Evolutionary conservation across 1,284 basidiomycete species (phyloP).

Genomic region (Sparassis latifolia): DNA sequence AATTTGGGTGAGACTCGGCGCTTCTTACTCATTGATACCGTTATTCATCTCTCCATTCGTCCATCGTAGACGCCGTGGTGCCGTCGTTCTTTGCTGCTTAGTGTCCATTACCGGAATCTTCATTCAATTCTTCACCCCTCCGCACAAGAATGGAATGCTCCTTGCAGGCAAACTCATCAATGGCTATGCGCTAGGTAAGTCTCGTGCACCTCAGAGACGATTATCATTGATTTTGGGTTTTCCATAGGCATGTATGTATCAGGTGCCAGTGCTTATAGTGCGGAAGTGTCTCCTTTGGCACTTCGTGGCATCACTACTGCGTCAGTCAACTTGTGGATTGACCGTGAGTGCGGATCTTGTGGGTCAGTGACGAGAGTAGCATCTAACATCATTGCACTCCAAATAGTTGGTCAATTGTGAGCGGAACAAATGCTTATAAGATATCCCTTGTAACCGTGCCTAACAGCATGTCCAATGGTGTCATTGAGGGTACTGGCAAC

Average conservation of each 20-base stretch:
- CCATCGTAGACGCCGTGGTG: slow-evolving; percentile 4
- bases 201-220: too few species aligned
- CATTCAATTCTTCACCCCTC: slow-evolving; percentile 9
- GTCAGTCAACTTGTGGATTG: slow-evolving; percentile 9
- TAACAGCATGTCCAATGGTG: slow-evolving; percentile 8
- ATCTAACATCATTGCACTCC: too few species aligned
- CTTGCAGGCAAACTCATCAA: slow-evolving; percentile 6
- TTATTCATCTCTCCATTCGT: background rate
- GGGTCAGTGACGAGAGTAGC: too few species aligned
- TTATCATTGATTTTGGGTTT: too few species aligned
- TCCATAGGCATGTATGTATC: slow-evolving; percentile 8
- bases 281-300: slow-evolving; percentile 8
- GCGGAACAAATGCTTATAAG: background rate
- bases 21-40: background rate
- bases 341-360: slow-evolving; percentile 1
- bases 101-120: slow-evolving; percentile 8
- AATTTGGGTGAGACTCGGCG: slow-evolving; percentile 3
- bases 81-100: slow-evolving; percentile 5
- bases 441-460: background rate
- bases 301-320: slow-evolving; percentile 8
- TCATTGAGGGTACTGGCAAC: slow-evolving; percentile 7
- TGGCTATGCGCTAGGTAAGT: slow-evolving; percentile 5
- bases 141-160: slow-evolving; percentile 7
- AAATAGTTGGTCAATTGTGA: slow-evolving; percentile 6
- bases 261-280: slow-evolving; percentile 7